Base-by-base conservation (phyloP, 2,329 filamentous ascomycete genomes). In the Penicillium sp. region DNA sequence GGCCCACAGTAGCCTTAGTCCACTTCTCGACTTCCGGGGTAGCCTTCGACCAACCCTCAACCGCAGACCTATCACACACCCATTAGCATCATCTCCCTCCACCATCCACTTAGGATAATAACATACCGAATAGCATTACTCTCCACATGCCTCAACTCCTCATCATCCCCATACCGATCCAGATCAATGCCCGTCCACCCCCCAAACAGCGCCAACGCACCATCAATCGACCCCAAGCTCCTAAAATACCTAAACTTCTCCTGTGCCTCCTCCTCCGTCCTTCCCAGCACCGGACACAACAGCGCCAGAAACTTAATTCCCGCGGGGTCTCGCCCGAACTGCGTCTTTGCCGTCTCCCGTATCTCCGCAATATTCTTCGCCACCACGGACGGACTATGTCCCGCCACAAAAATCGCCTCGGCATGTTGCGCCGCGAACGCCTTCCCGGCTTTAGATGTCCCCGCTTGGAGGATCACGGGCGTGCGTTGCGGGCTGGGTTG, bases 141-240 rank as follows among this genome's bases (percentile, higher is more conserved):
- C 62, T 81, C 75, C 15, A 83, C 78, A 48, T 78, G 70, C 12
- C 80, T 68, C 43, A 85, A 67, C 62, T 85, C 82, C 59, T 84
- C 76, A 37, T 84, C 81, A 26, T 84, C 81, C 0, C 69, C 76
- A 55, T 83, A 84, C 38, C 75, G 68, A 6, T 74, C 71, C 22
- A 85, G 67, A 61, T 85, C 79, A 41, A 84, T 82, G 0, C 82
- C 85, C 0, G 84, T 87, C 84, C 84, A 88, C 1, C 85, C 85
- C 19, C 83, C 83, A 58, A 88, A 88, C 17, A 88, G 66, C 1
- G 84, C 81, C 49, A 87, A 62, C 0, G 83, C 84, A 2, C 85
- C 85, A 56, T 84, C 84, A 37, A 77, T 72, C 2, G 77, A 77
- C 0, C 81, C 84, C 59, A 85, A 80, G 48, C 76, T 74, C 10